Percentiles rank a stretch among this genome's conserved stretches.
These are phyloP conservation scores for Penicillium sp. DNA, from an alignment of 2,329 filamentous ascomycete genomes.

Conservation along the genomic window DNA sequence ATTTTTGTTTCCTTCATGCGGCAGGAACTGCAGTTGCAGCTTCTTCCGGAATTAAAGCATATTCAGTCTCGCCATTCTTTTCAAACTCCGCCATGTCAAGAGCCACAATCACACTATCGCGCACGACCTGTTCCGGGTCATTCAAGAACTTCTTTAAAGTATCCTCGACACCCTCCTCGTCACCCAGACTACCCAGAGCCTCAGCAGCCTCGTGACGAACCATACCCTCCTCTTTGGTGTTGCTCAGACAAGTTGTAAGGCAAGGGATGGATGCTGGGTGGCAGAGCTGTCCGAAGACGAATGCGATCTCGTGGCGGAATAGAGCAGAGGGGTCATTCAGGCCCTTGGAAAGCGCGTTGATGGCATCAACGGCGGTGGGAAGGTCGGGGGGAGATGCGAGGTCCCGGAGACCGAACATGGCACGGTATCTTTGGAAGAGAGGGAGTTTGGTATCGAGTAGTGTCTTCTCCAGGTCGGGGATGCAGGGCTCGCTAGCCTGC, in stretches of 20 bases:
- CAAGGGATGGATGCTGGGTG: conserved; percentile 97
- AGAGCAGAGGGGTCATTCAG: conserved; percentile 85
- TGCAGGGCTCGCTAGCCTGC: conserved; percentile 63
- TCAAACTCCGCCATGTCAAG: conserved; percentile 98
- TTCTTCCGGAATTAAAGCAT: conserved; percentile 80
- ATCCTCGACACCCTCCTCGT: conserved; percentile 90
- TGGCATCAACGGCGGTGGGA: conserved; percentile 84
- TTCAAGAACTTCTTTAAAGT: conserved; percentile 80
- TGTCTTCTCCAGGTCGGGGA: conserved; percentile 73
- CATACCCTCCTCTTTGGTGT: conserved; percentile 88
- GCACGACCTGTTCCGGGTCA: conserved; percentile 89
- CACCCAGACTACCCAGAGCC: conserved; percentile 89
- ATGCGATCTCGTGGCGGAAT: conserved; percentile 97
- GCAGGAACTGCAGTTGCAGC: conserved; percentile 33
- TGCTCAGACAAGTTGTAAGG: conserved; percentile 75
- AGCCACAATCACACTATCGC: conserved; percentile 92
- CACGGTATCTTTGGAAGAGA: conserved; percentile 90
- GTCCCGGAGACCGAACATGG: conserved; percentile 97
- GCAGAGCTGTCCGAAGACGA: conserved; percentile 94
- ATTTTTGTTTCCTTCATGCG: conserved; percentile 27
- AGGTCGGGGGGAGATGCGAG: conserved; percentile 91
- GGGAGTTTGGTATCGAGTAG: conserved; percentile 79
- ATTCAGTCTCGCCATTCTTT: conserved; percentile 84
- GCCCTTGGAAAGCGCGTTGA: conserved; percentile 82
- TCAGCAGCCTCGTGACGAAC: conserved; percentile 97